A percentile compares a stretch with the other conserved stretches of the same genome.
Evolutionary conservation across 192 early-diverging fungal genomes (phyloP).

Genomic region (Backusella australiensis): DNA sequence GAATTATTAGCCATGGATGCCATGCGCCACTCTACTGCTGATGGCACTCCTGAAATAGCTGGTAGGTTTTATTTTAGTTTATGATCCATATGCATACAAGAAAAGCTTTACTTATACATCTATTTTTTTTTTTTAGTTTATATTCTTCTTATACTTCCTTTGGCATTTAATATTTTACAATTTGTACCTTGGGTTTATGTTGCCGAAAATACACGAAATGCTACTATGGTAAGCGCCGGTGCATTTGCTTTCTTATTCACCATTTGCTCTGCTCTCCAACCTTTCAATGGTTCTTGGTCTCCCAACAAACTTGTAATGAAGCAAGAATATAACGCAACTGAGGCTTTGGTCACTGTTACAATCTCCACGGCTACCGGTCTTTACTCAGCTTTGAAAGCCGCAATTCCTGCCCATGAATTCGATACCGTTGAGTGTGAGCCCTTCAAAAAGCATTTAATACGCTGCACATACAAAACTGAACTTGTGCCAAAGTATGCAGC

Average conservation of each 20-base stretch:
- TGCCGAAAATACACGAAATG: conserved; percentile 25
- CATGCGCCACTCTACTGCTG: conserved; percentile 47
- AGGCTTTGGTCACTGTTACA: conserved; percentile 29
- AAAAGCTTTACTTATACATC: not conserved
- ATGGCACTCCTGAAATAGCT: conserved; percentile 49
- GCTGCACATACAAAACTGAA: not conserved
- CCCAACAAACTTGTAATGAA: conserved; percentile 47
- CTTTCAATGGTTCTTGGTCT: conserved; percentile 38
- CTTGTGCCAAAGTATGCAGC: conserved; percentile 3
- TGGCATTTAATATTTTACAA: conserved; percentile 35
- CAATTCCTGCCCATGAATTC: conserved; percentile 1
- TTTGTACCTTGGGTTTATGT: conserved; percentile 46
- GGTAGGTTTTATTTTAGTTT: not conserved
- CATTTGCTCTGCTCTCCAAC: conserved; percentile 31
- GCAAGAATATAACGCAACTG: conserved; percentile 39
- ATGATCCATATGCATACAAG: conserved; percentile 17
- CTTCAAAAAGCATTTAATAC: not conserved
- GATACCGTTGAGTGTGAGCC: conserved; percentile 1
- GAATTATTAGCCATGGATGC: conserved; percentile 42
- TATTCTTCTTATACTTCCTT: conserved; percentile 35
- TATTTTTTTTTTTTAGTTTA: conserved; percentile 33
- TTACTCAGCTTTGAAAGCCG: conserved; percentile 11
- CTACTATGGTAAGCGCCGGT: conserved; percentile 6
- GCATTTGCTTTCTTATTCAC: conserved; percentile 33
- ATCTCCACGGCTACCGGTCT: conserved; percentile 23